Conservation (phyloP, 192 early-diverging fungal species). For the Oehlia diaphana region DNA sequence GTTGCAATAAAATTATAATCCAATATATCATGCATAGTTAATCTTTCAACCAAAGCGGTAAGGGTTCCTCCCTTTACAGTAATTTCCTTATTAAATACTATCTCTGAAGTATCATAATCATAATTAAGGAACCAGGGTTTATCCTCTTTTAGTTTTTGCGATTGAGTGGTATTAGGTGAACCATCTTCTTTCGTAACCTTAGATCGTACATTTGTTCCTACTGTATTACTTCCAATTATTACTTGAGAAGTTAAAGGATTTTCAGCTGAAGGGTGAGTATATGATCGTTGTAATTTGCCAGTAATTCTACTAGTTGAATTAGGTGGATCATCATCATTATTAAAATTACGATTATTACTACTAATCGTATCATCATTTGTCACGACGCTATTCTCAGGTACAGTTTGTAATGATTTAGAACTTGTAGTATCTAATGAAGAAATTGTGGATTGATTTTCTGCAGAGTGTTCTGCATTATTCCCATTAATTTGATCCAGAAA, state of each 20-base stretch:
- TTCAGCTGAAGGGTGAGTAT: conserved; percentile 36
- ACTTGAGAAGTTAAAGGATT: conserved; percentile 29
- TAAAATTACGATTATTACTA: neutral
- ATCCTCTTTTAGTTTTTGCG: conserved; percentile 35
- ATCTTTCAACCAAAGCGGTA: conserved; percentile 78
- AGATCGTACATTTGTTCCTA: neutral
- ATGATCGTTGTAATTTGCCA: neutral
- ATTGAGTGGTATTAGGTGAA: conserved; percentile 30
- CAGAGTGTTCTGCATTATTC: neutral
- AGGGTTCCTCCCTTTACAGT: conserved; percentile 90
- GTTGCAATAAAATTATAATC: conserved; percentile 84
- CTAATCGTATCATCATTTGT: neutral
- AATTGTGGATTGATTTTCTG: neutral
- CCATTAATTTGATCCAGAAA: neutral
- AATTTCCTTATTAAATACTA: conserved; percentile 83
- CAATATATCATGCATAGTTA: conserved; percentile 86
- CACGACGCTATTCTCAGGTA: conserved; percentile 10
- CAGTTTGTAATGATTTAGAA: neutral
- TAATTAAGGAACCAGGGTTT: conserved; percentile 81
- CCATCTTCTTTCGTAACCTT: conserved; percentile 44
- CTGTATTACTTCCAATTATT: neutral
- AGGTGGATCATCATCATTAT: neutral
- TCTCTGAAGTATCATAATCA: conserved; percentile 71
- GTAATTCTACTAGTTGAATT: neutral
- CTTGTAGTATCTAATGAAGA: neutral